Evolutionary conservation across 2,329 filamentous ascomycete species (phyloP).

Genomic region (Camillea tinctor): DNA sequence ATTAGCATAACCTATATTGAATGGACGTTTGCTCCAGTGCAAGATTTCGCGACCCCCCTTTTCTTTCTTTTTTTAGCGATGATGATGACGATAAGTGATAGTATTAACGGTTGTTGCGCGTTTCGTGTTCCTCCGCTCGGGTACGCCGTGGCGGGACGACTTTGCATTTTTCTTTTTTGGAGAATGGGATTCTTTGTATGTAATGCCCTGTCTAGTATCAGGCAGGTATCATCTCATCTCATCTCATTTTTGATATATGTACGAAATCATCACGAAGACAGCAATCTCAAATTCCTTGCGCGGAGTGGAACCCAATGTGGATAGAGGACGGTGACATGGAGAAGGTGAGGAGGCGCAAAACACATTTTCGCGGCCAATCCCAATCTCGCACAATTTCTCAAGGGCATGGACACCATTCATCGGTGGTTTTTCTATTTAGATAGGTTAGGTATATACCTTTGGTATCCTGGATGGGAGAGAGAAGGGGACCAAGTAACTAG

Average conservation of each 20-base stretch:
- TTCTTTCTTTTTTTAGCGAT: too few relatives aligned
- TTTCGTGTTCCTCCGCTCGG: not conserved
- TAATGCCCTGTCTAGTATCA: not conserved
- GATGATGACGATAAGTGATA: too few relatives aligned
- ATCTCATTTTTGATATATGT: not conserved
- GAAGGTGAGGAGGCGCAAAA: not conserved
- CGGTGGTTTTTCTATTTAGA: too few relatives aligned
- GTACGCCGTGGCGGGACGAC: not conserved
- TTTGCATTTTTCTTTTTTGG: too few relatives aligned
- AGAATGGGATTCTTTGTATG: too few relatives aligned
- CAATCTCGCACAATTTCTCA: not conserved
- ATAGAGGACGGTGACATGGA: not conserved
- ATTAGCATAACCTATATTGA: too few relatives aligned
- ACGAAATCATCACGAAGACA: not conserved
- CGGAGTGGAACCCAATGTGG: not conserved
- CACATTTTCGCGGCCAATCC: not conserved
- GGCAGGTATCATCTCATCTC: not conserved
- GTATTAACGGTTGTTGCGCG: too few relatives aligned
- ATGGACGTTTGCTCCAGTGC: too few relatives aligned
- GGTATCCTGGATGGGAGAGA: too few relatives aligned
- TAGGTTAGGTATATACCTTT: too few relatives aligned
- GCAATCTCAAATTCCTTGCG: not conserved
- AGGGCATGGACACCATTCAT: not conserved
- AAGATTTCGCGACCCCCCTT: too few relatives aligned
- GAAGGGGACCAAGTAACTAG: too few relatives aligned